Percentiles rank a stretch among this genome's conserved stretches.
These are phyloP conservation scores for Rhodotorula taiwanensis DNA, from an alignment of 768 basidiomycete species.

Conservation along the genomic window DNA sequence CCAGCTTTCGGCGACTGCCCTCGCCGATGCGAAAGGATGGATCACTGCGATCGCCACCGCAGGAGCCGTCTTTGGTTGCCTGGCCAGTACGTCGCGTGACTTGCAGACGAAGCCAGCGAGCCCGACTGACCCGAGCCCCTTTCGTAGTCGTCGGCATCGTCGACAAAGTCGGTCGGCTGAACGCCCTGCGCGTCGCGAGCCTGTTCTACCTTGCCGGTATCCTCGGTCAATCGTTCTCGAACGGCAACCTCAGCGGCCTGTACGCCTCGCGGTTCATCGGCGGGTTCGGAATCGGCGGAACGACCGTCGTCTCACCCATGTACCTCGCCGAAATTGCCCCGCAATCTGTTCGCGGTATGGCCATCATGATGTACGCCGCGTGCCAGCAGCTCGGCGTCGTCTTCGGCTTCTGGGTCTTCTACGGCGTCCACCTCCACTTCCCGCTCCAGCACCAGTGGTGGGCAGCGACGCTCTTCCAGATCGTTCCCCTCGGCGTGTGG, in stretches of 20 bases:
- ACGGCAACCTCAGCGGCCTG: neutral
- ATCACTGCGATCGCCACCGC: conserved; percentile 4
- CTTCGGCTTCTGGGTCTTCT: conserved; percentile 7
- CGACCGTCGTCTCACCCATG: conserved; percentile 1
- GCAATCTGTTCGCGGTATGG: neutral
- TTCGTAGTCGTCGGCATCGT: neutral
- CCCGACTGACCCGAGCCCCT: too few species aligned
- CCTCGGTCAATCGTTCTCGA: neutral
- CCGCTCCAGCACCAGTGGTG: neutral
- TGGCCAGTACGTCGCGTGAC: neutral
- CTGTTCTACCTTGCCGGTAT: conserved; percentile 1
- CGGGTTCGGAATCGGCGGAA: neutral
- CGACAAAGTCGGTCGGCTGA: neutral
- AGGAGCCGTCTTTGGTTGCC: neutral
- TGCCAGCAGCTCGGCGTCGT: conserved; percentile 4
- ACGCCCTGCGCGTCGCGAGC: neutral
- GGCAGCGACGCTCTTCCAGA: neutral
- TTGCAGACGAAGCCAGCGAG: too few species aligned
- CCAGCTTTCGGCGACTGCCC: neutral
- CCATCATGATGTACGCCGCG: conserved; percentile 3
- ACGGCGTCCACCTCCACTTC: neutral
- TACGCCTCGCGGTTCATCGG: conserved; percentile 1
- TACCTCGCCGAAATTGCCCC: conserved; percentile 1
- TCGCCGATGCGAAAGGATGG: neutral
- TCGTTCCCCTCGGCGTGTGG: conserved; percentile 6